Evolutionary conservation across 495 filamentous ascomycete genomes (phyloP).

Genomic region (Tuber microsphaerosporum): DNA sequence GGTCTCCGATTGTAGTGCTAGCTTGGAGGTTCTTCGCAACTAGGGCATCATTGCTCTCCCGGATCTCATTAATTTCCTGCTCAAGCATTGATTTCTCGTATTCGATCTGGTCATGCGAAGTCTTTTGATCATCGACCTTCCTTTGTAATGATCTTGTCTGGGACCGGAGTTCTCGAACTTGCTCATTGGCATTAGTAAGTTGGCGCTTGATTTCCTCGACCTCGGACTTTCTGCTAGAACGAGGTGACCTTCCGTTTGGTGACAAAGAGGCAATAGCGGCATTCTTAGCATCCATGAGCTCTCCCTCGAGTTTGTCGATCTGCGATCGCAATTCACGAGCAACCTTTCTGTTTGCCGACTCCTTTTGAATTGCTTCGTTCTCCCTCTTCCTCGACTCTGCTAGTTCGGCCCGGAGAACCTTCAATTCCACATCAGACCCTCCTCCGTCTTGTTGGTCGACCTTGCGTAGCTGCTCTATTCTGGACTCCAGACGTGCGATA

Average conservation of each 20-base stretch:
- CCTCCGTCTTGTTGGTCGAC: slow-evolving; percentile 42
- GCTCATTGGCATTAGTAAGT: slow-evolving; percentile 55
- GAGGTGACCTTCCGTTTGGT: slow-evolving; percentile 40
- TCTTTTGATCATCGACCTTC: slow-evolving; percentile 37
- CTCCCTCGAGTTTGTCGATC: slow-evolving; percentile 48
- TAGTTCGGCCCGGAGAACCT: slow-evolving; percentile 41
- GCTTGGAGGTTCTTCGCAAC: slow-evolving; percentile 42
- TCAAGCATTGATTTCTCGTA: slow-evolving; percentile 48
- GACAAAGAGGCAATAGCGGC: slow-evolving; percentile 44
- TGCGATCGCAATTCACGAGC: slow-evolving; percentile 48
- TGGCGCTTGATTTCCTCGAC: slow-evolving; percentile 57
- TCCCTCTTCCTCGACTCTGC: slow-evolving; percentile 59
- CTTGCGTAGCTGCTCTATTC: slow-evolving; percentile 42
- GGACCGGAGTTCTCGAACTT: slow-evolving; percentile 52
- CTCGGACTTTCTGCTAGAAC: slow-evolving; percentile 57
- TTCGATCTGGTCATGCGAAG: slow-evolving; percentile 43
- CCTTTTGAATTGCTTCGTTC: slow-evolving; percentile 55
- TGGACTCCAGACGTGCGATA: slow-evolving; percentile 35
- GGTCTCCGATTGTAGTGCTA: slow-evolving; percentile 47
- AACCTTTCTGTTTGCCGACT: slow-evolving; percentile 54
- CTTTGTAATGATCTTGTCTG: slow-evolving; percentile 45
- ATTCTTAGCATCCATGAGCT: slow-evolving; percentile 47
- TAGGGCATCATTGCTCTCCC: slow-evolving; percentile 35
- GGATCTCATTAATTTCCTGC: slow-evolving; percentile 42
- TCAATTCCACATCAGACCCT: slow-evolving; percentile 35